phyloP scores from a whole-genome alignment of 768 basidiomycete genomes.

The Tricholoma sp. region DNA sequence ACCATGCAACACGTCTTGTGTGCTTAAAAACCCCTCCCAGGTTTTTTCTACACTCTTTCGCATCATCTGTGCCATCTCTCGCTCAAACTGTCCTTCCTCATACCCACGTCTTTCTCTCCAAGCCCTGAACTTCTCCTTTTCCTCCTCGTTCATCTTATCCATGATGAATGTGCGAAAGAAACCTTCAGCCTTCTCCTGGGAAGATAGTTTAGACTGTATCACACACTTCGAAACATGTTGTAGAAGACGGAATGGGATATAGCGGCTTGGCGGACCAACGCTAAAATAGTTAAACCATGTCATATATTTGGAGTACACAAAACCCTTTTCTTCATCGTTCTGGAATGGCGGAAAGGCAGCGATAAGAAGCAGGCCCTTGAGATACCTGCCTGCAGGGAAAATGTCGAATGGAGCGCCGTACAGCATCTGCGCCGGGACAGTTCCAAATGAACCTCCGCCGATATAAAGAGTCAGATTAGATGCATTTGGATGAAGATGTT shows the following conservation, averaged over 20 bases:
- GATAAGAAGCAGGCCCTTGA: conserved; percentile 36
- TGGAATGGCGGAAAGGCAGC: conserved; percentile 35
- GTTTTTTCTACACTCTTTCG: conserved; percentile 35
- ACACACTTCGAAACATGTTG: conserved; percentile 18
- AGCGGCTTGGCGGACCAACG: conserved; percentile 29
- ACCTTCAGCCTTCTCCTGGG: conserved; percentile 31
- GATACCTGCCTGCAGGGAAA: conserved; percentile 38
- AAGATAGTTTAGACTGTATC: conserved; percentile 27
- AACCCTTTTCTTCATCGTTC: conserved; percentile 24
- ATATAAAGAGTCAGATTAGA: conserved; percentile 35
- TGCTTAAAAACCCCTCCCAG: conserved; percentile 41
- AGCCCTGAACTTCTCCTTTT: conserved; percentile 26
- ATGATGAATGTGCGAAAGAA: conserved; percentile 31
- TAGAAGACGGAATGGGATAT: conserved; percentile 29
- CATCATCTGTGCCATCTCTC: conserved; percentile 29
- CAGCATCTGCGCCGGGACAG: conserved; percentile 41
- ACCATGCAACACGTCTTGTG: conserved; percentile 28
- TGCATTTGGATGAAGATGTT: conserved; percentile 32
- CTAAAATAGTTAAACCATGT: conserved; percentile 34
- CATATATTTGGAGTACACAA: conserved; percentile 32
- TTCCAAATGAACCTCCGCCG: conserved; percentile 44
- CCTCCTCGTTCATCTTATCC: conserved; percentile 26
- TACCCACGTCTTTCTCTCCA: conserved; percentile 34
- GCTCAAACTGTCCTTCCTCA: conserved; percentile 33
- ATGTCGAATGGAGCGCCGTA: conserved; percentile 42